Percentiles rank a stretch among this genome's conserved stretches.
Evolutionary conservation across 495 filamentous ascomycete species (phyloP).

Genomic region (Tuber melanosporum): DNA sequence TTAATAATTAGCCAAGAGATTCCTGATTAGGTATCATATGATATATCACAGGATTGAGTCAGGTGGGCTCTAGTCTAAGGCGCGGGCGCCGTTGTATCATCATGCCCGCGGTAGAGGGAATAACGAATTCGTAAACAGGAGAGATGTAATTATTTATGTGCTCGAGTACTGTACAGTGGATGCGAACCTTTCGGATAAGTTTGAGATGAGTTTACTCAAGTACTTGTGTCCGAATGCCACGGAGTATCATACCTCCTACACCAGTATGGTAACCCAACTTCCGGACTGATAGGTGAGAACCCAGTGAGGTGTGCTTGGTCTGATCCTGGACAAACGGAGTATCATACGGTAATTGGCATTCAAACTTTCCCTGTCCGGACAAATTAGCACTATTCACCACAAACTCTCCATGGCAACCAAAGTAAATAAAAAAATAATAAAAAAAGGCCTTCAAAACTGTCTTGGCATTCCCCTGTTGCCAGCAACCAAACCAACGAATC

Average conservation of each 20-base stretch:
- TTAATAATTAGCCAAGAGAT: too few relatives aligned
- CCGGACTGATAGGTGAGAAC: too few relatives aligned
- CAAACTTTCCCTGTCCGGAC: not conserved
- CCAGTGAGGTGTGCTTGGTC: not conserved
- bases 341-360: not conserved
- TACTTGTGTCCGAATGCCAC: too few relatives aligned
- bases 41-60: too few relatives aligned
- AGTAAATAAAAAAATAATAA: not conserved
- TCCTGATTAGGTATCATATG: too few relatives aligned
- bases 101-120: not conserved
- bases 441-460: not conserved
- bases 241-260: not conserved
- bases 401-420: conserved; percentile 1
- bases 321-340: not conserved
- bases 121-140: not conserved
- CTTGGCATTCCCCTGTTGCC: conserved; percentile 25
- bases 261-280: not conserved
- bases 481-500: conserved; percentile 25
- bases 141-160: not conserved
- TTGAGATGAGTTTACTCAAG: not conserved
- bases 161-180: not conserved
- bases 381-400: not conserved
- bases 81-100: too few relatives aligned
- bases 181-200: not conserved
- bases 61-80: too few relatives aligned